Percentiles rank a stretch among this genome's conserved stretches.
Evolutionary conservation across 2,329 filamentous ascomycete species (phyloP).

Genomic region (Colletotrichum orbiculare): DNA sequence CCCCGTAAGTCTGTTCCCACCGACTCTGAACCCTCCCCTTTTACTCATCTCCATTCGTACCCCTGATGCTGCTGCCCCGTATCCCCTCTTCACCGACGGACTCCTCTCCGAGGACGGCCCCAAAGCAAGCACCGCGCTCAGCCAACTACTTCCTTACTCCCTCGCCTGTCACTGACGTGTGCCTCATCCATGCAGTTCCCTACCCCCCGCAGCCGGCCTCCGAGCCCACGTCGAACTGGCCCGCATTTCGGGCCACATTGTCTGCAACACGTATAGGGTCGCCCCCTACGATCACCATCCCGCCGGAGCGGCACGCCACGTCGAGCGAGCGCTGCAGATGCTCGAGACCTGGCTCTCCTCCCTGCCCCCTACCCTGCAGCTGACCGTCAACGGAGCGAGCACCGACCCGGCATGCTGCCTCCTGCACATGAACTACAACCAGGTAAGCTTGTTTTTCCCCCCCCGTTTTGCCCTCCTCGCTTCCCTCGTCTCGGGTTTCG

Average conservation of each 20-base stretch:
- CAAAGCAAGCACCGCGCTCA: neutral
- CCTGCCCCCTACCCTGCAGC: conserved; percentile 51
- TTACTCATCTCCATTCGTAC: no score
- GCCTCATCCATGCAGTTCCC: conserved; percentile 44
- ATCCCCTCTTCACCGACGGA: neutral
- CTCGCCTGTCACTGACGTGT: neutral
- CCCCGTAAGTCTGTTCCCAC: conserved; percentile 48
- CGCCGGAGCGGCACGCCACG: conserved; percentile 44
- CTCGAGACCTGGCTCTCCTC: conserved; percentile 54
- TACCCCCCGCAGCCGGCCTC: conserved; percentile 58
- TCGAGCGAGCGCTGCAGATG: conserved; percentile 53
- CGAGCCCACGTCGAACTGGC: conserved; percentile 59
- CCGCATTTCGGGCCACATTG: conserved; percentile 59
- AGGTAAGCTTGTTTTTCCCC: conserved; percentile 29
- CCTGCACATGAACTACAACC: conserved; percentile 62
- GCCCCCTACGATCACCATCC: conserved; percentile 45
- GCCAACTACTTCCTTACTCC: conserved; percentile 3
- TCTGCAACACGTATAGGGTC: conserved; percentile 58
- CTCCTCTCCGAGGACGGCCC: conserved; percentile 8
- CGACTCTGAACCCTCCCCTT: no score
- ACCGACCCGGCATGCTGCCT: conserved; percentile 55
- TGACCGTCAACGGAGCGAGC: conserved; percentile 48
- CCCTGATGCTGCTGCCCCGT: neutral
- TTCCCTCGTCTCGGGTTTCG: conserved; percentile 8
- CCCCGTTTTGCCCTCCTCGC: conserved; percentile 42